Percentiles rank a stretch among this genome's conserved stretches.
Evolutionary conservation across 345 rosid genomes (phyloP).

Genomic region (Arabidopsis thaliana): TAIR10.1 NC_003071.7:18297001-18297500

Average conservation of each 20-base stretch:
- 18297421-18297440: constrained; percentile 57
- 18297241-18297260: constrained; percentile 77
- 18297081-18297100: constrained; percentile 71
- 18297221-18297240: constrained; percentile 96
- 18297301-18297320: constrained; percentile 70
- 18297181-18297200: constrained; percentile 55
- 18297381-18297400: constrained; percentile 80
- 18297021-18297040: constrained; percentile 61
- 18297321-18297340: constrained; percentile 60
- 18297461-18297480: constrained; percentile 56
- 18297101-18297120: constrained; percentile 83
- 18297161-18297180: constrained; percentile 73
- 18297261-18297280: constrained; percentile 59
- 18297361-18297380: constrained; percentile 67
- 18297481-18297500: constrained; percentile 48
- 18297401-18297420: constrained; percentile 89
- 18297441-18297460: constrained; percentile 81
- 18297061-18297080: constrained; percentile 60
- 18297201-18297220: constrained; percentile 78
- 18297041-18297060: constrained; percentile 64
- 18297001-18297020: constrained; percentile 80
- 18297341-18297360: constrained; percentile 60
- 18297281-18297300: constrained; percentile 73
- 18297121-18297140: constrained; percentile 75
- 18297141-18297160: constrained; percentile 88